Base-by-base conservation (phyloP, 176 grass and related monocot species). In the Sorghum bicolor region DNA sequence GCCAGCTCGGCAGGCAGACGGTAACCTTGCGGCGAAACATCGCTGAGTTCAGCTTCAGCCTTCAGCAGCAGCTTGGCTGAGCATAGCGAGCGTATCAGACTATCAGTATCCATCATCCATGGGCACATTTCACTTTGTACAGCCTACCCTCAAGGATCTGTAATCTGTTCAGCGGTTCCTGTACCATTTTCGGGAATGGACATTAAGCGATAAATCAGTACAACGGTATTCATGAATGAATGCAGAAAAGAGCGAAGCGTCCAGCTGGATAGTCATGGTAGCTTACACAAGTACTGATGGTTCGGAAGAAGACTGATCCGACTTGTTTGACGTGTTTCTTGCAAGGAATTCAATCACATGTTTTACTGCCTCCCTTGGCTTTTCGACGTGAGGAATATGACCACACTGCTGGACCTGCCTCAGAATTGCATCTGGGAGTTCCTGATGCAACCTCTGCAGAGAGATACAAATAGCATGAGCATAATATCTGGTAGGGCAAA, bases 351-450 rank as follows among this genome's bases (percentile, higher is more conserved):
- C 84, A 25, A 95, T 77, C 13, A 98, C 75, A 64, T 74, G 53
- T 44, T 87, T 79, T 5, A 50, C 62, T 17, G 84, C 87, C 69
- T 85, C 72, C 40, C 63, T 83, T 64, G 96, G 96, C 80, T 95
- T 98, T 73, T 98, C 96, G 1, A 98, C 89, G 32, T 95, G 96
- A 71, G 96, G 96, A 71, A 98, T 75, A 82, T 98, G 96, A 16
- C 96, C 96, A 19, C 96, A 98, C 74, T 90, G 73, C 33, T 68
- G 80, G 50, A 98, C 86, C 67, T 75, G 76, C 67, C 87, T 25
- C 39, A 98, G 64, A 52, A 82, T 63, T 2, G 93, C 91, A 75
- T 88, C 52, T 32, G 82, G 87, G 66, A 98, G 86, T 29, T 98
- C 93, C 4, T 90, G 85, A 70, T 91, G 91, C 64, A 98, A 77